A percentile compares a stretch with the other conserved stretches of the same genome.
Evolutionary conservation across 495 filamentous ascomycete species (phyloP).

Genomic region (Neurospora sp.): DNA sequence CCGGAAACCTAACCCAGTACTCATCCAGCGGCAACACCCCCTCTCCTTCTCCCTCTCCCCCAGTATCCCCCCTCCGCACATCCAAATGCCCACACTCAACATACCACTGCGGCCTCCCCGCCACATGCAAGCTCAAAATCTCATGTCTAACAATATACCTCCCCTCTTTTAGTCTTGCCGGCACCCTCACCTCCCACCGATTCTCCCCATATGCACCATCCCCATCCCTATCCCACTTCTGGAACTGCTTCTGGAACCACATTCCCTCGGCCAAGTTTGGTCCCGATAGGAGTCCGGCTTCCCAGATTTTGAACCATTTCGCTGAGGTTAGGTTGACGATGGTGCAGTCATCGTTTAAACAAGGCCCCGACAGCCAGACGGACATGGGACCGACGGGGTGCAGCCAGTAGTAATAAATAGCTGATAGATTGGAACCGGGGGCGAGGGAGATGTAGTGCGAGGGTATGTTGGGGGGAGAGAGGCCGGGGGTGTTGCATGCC

Average conservation of each 20-base stretch:
- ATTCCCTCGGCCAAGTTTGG: slow-evolving; percentile 36
- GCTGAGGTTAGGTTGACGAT: too few species aligned
- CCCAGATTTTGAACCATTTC: slow-evolving; percentile 42
- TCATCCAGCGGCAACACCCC: slow-evolving; percentile 27
- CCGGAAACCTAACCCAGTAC: slow-evolving; percentile 40
- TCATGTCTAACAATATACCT: slow-evolving; percentile 47
- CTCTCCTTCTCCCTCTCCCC: slow-evolving; percentile 1
- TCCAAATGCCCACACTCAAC: slow-evolving; percentile 46
- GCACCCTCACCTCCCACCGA: slow-evolving; percentile 30
- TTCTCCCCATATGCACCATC: slow-evolving; percentile 9
- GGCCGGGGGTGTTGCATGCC: slow-evolving; percentile 35
- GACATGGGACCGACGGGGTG: slow-evolving; percentile 44
- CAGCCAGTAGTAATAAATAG: slow-evolving; percentile 42
- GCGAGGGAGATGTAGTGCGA: slow-evolving; percentile 27
- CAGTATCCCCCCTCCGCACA: slow-evolving; percentile 14
- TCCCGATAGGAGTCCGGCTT: slow-evolving; percentile 36
- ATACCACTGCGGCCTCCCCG: slow-evolving; percentile 45
- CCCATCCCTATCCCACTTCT: slow-evolving; percentile 31
- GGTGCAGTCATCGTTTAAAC: neutral
- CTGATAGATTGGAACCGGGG: slow-evolving; percentile 34
- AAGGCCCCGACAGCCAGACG: slow-evolving; percentile 24
- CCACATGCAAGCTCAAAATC: slow-evolving; percentile 43
- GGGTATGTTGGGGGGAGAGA: slow-evolving; percentile 19
- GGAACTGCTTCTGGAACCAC: slow-evolving; percentile 44
- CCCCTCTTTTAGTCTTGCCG: slow-evolving; percentile 17